Percentiles rank a stretch among this genome's conserved stretches.
Conservation (phyloP, 176 grass and related monocot species). For the Bonia amplexicaulis region DNA sequence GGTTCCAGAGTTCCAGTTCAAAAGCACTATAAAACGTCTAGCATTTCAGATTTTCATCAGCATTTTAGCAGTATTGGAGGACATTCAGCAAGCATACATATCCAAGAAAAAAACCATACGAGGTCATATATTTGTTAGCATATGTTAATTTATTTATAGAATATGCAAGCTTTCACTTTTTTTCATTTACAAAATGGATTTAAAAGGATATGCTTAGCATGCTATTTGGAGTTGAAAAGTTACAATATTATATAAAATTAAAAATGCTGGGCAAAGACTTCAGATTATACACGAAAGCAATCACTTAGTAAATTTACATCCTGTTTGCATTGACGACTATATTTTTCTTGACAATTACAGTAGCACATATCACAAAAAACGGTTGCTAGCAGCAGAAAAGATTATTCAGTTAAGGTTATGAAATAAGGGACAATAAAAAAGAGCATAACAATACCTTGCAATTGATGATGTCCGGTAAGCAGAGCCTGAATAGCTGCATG, state of each 20-base stretch:
- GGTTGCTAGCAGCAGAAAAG: neutral
- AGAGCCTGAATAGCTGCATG: constrained; percentile 96
- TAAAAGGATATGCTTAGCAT: neutral
- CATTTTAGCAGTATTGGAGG: neutral
- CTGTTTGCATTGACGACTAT: neutral
- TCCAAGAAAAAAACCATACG: neutral
- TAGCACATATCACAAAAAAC: neutral
- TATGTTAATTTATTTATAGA: neutral
- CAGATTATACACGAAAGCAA: neutral
- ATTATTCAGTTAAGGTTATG: neutral
- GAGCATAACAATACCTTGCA: constrained; percentile 57
- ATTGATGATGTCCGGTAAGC: constrained; percentile 81
- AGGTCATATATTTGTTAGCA: neutral
- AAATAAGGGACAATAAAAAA: neutral
- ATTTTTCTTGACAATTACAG: neutral
- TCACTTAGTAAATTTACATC: neutral
- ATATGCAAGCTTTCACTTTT: neutral
- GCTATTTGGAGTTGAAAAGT: neutral
- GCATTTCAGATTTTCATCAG: neutral
- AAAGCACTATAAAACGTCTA: neutral
- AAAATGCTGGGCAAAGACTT: neutral
- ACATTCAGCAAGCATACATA: neutral
- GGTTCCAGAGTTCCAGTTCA: neutral
- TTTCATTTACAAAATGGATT: neutral
- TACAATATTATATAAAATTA: neutral